Evolutionary conservation across 1,284 basidiomycete species (phyloP), one percentile per base, ranked within the genome.

Genomic region (Limonomyces culmigenus): DNA sequence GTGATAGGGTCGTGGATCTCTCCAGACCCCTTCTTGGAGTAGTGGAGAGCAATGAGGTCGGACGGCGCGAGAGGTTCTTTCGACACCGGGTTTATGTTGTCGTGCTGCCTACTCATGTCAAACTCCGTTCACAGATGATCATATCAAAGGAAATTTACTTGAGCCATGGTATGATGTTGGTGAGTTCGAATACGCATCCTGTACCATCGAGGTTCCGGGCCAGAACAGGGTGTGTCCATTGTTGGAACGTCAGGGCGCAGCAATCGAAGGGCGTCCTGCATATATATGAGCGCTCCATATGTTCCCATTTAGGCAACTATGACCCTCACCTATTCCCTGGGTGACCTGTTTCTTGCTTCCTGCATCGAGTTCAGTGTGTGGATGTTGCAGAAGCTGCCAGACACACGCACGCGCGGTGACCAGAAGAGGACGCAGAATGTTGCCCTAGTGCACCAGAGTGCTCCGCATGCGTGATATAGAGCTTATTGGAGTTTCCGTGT

Each of bases 221-320:
- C 47, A 86, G 89, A 5, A 95, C 91, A 0, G 92, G 92, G 47
- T 87, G 78, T 16, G 64, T 65, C 53, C 95, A 96, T 1, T 83
- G 86, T 51, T 93, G 88, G 43, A 93, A 83, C 5, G 88, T 89
- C 21, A 96, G 69, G 0, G 89, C 78, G 47, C 92, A 97, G 48
- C 80, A 93, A 57, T 96, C 88, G 47, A 85, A 91, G 5, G 87
- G 81, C 1, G 84, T 84, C n/a, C n/a, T n/a, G n/a, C n/a, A n/a
- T n/a, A n/a, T n/a, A n/a, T n/a, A n/a, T n/a, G n/a, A n/a, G n/a
- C n/a, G n/a, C n/a, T n/a, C n/a, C n/a, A n/a, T n/a, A n/a, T n/a
- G n/a, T n/a, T n/a, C n/a, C n/a, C n/a, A n/a, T n/a, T n/a, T n/a
- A n/a, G n/a, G n/a, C n/a, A n/a, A n/a, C n/a, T n/a, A n/a, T n/a